Percentiles rank a stretch among this genome's conserved stretches.
Evolutionary conservation across 352 stramenopile species (phyloP).

Genomic region (Pilasporangium apinafurcum): DNA sequence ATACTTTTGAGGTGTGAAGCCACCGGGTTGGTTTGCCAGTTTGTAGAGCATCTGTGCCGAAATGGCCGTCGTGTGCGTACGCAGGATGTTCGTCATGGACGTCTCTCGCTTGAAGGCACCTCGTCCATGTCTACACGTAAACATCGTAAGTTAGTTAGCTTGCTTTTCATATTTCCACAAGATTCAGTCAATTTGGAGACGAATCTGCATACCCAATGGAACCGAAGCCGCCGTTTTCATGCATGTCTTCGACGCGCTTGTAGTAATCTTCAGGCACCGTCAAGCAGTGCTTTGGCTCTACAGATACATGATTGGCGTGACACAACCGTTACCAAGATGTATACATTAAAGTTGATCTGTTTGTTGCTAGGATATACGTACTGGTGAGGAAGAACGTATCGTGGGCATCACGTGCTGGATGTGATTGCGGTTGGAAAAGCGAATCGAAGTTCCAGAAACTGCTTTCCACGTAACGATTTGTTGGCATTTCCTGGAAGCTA

Average conservation of each 20-base stretch:
- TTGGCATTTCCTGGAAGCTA: slow-evolving; percentile 99
- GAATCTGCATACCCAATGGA: slow-evolving; percentile 91
- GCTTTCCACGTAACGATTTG: slow-evolving; percentile 98
- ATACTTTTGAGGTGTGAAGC: slow-evolving; percentile 97
- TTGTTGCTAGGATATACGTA: too few species aligned
- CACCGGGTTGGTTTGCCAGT: slow-evolving; percentile 90
- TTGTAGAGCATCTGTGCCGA: slow-evolving; percentile 99
- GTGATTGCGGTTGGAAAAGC: slow-evolving; percentile 99
- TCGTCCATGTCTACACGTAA: slow-evolving; percentile 42
- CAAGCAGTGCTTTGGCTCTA: slow-evolving; percentile 64
- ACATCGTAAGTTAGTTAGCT: neutral
- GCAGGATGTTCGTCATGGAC: slow-evolving; percentile 98
- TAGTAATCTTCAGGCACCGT: slow-evolving; percentile 98
- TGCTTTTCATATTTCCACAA: too few species aligned
- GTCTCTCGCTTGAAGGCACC: slow-evolving; percentile 92
- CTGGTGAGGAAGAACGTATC: slow-evolving; percentile 99
- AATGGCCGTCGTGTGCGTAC: slow-evolving; percentile 99
- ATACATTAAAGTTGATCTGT: neutral
- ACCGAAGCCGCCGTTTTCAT: slow-evolving; percentile 94
- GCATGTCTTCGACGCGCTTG: slow-evolving; percentile 97
- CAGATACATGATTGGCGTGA: neutral
- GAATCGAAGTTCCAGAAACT: slow-evolving; percentile 99
- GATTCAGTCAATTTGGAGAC: neutral
- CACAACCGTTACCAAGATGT: neutral
- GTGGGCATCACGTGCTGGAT: slow-evolving; percentile 98